Percentiles rank a stretch among this genome's conserved stretches.
phyloP scores from a whole-genome alignment of 2,329 filamentous ascomycete genomes.

The Polychaeton citri region DNA sequence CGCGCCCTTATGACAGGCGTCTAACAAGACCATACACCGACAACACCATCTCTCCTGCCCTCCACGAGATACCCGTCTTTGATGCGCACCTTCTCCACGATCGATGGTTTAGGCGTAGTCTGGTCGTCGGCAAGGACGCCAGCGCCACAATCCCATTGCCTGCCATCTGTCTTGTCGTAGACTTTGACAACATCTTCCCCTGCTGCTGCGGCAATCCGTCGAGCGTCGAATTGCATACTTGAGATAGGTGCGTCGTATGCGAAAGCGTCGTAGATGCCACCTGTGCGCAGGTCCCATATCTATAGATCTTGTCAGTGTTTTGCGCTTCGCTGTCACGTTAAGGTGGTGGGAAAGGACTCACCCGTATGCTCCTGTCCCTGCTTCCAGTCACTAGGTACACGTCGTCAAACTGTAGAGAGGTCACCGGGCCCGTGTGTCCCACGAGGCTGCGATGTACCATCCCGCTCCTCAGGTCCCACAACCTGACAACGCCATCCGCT shows the following conservation, averaged over 20 bases:
- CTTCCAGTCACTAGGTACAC: conserved; percentile 89
- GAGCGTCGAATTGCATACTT: conserved; percentile 91
- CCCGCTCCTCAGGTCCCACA: conserved; percentile 93
- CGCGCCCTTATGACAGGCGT: too few species aligned
- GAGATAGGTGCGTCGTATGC: conserved; percentile 87
- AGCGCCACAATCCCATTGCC: conserved; percentile 92
- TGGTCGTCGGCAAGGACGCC: conserved; percentile 57
- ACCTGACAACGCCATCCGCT: conserved; percentile 87
- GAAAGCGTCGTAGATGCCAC: conserved; percentile 89
- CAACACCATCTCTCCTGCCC: conserved; percentile 71
- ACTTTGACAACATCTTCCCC: conserved; percentile 93
- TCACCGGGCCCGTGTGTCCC: conserved; percentile 88
- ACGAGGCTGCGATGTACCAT: conserved; percentile 95
- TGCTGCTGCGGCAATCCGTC: conserved; percentile 78
- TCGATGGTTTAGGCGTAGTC: conserved; percentile 31
- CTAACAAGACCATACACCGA: conserved; percentile 79
- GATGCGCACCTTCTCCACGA: conserved; percentile 73
- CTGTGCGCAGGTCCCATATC: conserved; percentile 98
- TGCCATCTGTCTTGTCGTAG: conserved; percentile 91
- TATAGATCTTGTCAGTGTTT: too few species aligned
- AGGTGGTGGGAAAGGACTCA: conserved; percentile 38
- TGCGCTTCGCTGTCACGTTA: neutral
- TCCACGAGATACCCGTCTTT: conserved; percentile 91
- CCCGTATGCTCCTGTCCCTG: conserved; percentile 80
- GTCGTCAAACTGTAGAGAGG: conserved; percentile 90